phyloP scores from a whole-genome alignment of 1,284 basidiomycete species.

The Cryptococcus jaspeensis region DNA sequence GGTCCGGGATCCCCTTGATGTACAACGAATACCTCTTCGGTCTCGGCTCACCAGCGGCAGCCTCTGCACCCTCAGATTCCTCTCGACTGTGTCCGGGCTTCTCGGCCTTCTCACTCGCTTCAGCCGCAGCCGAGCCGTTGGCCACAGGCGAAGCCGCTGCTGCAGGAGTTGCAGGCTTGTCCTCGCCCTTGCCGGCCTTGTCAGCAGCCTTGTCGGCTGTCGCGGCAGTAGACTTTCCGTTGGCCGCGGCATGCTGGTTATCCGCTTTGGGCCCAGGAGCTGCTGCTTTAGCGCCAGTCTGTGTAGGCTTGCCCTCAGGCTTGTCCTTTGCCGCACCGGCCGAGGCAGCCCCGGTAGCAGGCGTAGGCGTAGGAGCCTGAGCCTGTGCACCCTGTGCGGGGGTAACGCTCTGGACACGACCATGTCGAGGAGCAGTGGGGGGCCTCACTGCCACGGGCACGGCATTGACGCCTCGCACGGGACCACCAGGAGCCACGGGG shows the following conservation, averaged over 20 bases:
- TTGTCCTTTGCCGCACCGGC: constrained; percentile 18
- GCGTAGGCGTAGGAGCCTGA: too few relatives aligned
- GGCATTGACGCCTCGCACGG: too few relatives aligned
- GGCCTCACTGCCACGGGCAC: too few relatives aligned
- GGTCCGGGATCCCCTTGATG: constrained; percentile 62
- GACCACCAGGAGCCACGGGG: too few relatives aligned
- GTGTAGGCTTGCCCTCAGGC: constrained; percentile 3
- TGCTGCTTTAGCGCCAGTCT: too few relatives aligned
- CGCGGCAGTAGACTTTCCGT: not conserved
- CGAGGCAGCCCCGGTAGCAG: not conserved
- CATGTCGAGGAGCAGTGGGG: too few relatives aligned
- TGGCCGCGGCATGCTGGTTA: too few relatives aligned
- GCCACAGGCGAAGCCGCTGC: not conserved
- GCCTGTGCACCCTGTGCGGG: too few relatives aligned
- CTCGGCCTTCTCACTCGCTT: not conserved
- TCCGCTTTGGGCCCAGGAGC: too few relatives aligned
- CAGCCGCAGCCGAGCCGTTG: not conserved
- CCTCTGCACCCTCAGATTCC: constrained; percentile 56
- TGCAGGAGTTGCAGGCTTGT: not conserved
- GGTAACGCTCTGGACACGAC: too few relatives aligned
- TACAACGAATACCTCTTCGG: constrained; percentile 79
- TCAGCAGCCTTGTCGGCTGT: not conserved
- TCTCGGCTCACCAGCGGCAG: constrained; percentile 54
- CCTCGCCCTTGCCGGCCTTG: not conserved
- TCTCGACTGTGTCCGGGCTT: constrained; percentile 44